A percentile compares a stretch with the other conserved stretches of the same genome.
Evolutionary conservation across 495 filamentous ascomycete species (phyloP).

Genomic region (Tuber calosporum): DNA sequence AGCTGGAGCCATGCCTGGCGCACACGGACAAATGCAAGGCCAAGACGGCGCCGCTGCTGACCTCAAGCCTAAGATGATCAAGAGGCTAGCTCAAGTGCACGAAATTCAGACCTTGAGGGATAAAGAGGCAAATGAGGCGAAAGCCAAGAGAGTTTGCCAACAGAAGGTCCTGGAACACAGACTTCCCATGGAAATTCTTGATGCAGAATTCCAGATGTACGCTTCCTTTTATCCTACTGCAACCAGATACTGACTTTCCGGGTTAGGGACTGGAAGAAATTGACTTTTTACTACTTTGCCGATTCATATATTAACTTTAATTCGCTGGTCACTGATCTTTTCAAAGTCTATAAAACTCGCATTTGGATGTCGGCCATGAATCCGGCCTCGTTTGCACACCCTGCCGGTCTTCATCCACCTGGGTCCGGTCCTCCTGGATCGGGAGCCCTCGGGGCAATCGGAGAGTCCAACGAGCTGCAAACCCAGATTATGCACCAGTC

Average conservation of each 20-base stretch:
- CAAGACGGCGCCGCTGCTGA: slow-evolving; percentile 71
- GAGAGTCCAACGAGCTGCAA: slow-evolving; percentile 23
- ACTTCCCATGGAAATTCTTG: slow-evolving; percentile 94
- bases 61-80: slow-evolving; percentile 91
- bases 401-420: slow-evolving; percentile 60
- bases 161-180: slow-evolving; percentile 92
- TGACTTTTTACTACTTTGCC: slow-evolving; percentile 98
- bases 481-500: slow-evolving; percentile 34
- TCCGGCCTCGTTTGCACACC: slow-evolving; percentile 91
- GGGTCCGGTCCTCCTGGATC: slow-evolving; percentile 20
- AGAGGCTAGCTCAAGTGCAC: slow-evolving; percentile 81
- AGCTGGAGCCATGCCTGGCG: slow-evolving; percentile 28
- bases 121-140: slow-evolving; percentile 95
- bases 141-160: slow-evolving; percentile 91
- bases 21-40: slow-evolving; percentile 44
- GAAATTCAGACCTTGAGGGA: slow-evolving; percentile 81
- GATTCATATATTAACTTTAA: slow-evolving; percentile 99
- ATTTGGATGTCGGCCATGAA: slow-evolving; percentile 99
- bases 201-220: slow-evolving; percentile 99
- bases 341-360: slow-evolving; percentile 97
- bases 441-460: slow-evolving; percentile 17
- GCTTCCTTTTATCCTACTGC: slow-evolving; percentile 42
- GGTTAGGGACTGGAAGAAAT: slow-evolving; percentile 91
- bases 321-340: slow-evolving; percentile 88
- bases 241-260: slow-evolving; percentile 8